phyloP scores from a whole-genome alignment of 1,284 basidiomycete genomes.

The Boletus hoseneyae region DNA sequence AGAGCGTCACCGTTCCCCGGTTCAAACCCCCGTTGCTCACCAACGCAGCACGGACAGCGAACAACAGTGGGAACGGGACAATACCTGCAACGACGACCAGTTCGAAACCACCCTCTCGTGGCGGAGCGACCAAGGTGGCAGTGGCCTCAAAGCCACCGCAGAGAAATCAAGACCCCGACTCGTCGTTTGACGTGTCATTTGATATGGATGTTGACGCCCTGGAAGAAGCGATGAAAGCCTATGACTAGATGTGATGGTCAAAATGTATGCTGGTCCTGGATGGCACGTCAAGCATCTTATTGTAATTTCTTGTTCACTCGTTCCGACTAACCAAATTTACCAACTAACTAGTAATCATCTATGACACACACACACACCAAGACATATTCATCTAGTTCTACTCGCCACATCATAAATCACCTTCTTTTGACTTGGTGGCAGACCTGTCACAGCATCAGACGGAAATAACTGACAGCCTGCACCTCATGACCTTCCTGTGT shows the following conservation, averaged over 20 bases:
- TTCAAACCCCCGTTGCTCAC: slow-evolving; percentile 31
- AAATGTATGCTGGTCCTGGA: not conserved
- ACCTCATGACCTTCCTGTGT: no score
- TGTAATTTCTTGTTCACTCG: slow-evolving; percentile 1
- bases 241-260: slow-evolving; percentile 19
- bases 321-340: not conserved
- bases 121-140: not conserved
- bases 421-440: no score
- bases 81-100: not conserved
- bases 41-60: not conserved
- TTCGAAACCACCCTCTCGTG: not conserved
- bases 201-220: slow-evolving; percentile 27
- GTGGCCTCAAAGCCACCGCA: not conserved
- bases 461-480: no score
- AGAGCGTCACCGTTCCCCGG: slow-evolving; percentile 16
- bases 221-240: slow-evolving; percentile 32
- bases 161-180: slow-evolving; percentile 21
- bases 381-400: no score
- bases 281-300: not conserved
- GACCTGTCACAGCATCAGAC: no score
- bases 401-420: no score
- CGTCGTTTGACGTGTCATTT: slow-evolving; percentile 33
- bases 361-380: slow-evolving; percentile 5
- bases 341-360: slow-evolving; percentile 4
- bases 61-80: slow-evolving; percentile 1